Evolutionary conservation across 2,329 filamentous ascomycete species (phyloP).

Genomic region (Didymella pomorum): DNA sequence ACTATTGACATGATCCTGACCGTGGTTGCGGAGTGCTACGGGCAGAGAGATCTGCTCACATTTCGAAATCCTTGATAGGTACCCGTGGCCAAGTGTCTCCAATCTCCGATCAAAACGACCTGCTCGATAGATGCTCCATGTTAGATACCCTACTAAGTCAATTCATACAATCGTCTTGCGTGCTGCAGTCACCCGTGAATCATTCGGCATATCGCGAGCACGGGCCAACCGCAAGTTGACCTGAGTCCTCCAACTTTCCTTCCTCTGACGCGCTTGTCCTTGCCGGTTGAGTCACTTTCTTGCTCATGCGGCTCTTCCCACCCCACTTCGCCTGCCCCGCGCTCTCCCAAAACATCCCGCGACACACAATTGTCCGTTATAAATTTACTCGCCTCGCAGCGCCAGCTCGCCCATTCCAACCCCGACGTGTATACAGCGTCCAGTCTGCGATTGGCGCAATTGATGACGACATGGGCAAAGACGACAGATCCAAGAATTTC

Average conservation of each 20-base stretch:
- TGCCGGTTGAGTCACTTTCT: constrained; percentile 39
- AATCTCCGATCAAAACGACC: neutral
- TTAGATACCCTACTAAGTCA: constrained; percentile 1
- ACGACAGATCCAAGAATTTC: constrained; percentile 57
- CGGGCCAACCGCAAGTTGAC: constrained; percentile 16
- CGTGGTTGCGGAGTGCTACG: constrained; percentile 85
- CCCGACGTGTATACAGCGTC: constrained; percentile 30
- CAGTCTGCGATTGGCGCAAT: constrained; percentile 24
- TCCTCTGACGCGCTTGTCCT: constrained; percentile 29
- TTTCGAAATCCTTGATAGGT: constrained; percentile 63
- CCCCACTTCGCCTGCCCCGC: constrained; percentile 44
- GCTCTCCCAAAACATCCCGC: constrained; percentile 35
- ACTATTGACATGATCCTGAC: constrained; percentile 93
- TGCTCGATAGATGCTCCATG: neutral
- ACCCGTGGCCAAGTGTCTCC: neutral
- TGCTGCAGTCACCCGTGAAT: constrained; percentile 1
- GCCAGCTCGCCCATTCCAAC: constrained; percentile 18
- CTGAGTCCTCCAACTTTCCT: constrained; percentile 15
- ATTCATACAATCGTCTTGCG: neutral
- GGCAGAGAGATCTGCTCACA: constrained; percentile 84
- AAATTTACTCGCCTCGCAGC: constrained; percentile 24
- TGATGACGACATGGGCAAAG: constrained; percentile 56
- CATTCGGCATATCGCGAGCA: neutral
- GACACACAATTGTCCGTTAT: constrained; percentile 28
- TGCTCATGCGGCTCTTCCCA: constrained; percentile 41